These are phyloP conservation scores for Colletotrichum spaethianum DNA, from an alignment of 2,329 filamentous ascomycete species.

Conservation along the genomic window DNA sequence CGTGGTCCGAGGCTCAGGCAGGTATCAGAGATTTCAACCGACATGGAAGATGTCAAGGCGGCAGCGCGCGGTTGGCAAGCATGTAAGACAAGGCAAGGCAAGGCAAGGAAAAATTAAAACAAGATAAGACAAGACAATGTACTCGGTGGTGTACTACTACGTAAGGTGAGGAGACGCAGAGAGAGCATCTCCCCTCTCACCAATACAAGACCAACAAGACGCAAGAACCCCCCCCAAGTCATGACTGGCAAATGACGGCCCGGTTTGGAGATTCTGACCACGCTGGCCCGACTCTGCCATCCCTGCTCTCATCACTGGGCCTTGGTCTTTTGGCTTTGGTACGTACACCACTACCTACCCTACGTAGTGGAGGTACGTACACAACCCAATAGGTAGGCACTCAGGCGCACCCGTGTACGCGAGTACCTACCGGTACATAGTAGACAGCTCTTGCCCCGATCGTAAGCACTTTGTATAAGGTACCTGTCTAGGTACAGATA, in stretches of 20 bases:
- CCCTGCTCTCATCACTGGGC: slow-evolving; percentile 9
- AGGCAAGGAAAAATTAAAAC: background rate
- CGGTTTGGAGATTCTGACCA: slow-evolving; percentile 1
- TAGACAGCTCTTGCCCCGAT: background rate
- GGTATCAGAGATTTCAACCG: background rate
- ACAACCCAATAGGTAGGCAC: too few relatives aligned
- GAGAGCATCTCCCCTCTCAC: too few relatives aligned
- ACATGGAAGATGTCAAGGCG: background rate
- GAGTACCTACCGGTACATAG: too few relatives aligned
- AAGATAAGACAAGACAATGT: background rate
- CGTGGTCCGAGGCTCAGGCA: background rate
- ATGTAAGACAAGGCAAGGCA: background rate
- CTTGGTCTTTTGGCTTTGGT: background rate
- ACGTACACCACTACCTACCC: background rate
- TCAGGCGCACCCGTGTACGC: background rate
- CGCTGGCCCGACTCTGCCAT: background rate
- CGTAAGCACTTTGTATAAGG: too few relatives aligned
- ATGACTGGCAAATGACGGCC: slow-evolving; percentile 15
- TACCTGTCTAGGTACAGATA: too few relatives aligned
- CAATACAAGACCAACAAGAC: too few relatives aligned
- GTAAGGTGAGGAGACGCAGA: background rate
- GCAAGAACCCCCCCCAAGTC: background rate
- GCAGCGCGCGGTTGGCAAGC: background rate
- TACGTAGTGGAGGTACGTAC: background rate
- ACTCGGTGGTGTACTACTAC: too few relatives aligned